Conservation (phyloP, 768 basidiomycete species). For the Ramaria sp. region DNA sequence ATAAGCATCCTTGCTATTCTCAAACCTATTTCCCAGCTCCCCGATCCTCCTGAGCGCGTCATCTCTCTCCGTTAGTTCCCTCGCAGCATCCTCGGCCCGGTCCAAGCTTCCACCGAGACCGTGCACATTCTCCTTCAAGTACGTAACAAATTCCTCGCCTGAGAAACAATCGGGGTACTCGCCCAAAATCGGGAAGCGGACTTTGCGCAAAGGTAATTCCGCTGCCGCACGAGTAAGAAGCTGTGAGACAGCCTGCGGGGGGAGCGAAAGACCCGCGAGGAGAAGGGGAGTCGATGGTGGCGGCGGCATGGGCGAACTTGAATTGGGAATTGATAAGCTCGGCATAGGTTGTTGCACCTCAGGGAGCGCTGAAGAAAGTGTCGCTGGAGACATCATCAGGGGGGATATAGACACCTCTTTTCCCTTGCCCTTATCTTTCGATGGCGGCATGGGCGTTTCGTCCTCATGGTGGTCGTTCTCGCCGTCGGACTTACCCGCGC, state of each 20-base stretch:
- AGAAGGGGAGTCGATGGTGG: constrained; percentile 46
- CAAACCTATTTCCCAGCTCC: constrained; percentile 60
- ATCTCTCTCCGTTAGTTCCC: constrained; percentile 50
- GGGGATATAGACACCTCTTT: constrained; percentile 31
- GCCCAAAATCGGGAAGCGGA: constrained; percentile 71
- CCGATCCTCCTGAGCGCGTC: constrained; percentile 62
- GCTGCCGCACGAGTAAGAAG: constrained; percentile 61
- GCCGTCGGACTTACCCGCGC: constrained; percentile 38
- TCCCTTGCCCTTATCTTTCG: constrained; percentile 69
- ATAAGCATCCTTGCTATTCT: constrained; percentile 65
- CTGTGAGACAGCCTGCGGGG: constrained; percentile 53
- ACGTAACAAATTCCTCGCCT: constrained; percentile 81
- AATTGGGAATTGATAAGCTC: constrained; percentile 25
- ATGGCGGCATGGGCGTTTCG: constrained; percentile 35
- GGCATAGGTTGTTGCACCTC: constrained; percentile 28
- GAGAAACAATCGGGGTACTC: constrained; percentile 82
- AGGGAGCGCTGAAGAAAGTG: constrained; percentile 35
- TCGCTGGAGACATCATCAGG: constrained; percentile 18
- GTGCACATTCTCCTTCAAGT: constrained; percentile 70
- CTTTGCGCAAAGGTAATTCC: constrained; percentile 58
- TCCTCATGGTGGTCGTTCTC: constrained; percentile 25
- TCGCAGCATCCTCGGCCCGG: constrained; percentile 64
- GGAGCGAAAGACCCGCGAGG: constrained; percentile 63
- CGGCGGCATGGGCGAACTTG: constrained; percentile 26
- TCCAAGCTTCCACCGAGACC: constrained; percentile 73